Evolutionary conservation across 306 rosid genomes (phyloP).

Genomic region (Medicago ruthenica): DNA sequence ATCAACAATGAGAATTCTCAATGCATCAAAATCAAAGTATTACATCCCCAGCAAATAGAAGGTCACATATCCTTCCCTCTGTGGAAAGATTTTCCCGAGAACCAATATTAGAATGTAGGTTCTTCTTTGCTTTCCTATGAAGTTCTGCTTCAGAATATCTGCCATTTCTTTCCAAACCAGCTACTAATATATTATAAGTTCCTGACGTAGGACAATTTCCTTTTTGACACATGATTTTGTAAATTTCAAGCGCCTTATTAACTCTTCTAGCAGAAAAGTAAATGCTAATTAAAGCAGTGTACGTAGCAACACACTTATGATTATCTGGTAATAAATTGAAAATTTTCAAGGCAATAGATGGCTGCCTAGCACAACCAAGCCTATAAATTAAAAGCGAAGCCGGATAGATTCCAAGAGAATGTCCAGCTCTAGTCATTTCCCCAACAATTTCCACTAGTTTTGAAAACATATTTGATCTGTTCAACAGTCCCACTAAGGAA

Average conservation of each 20-base stretch:
- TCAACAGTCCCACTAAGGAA: slow-evolving; percentile 64
- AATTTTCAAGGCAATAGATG: slow-evolving; percentile 57
- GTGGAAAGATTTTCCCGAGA: slow-evolving; percentile 44
- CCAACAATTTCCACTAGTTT: slow-evolving; percentile 57
- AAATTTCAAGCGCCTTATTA: slow-evolving; percentile 66
- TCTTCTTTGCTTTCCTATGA: slow-evolving; percentile 68
- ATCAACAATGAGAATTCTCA: slow-evolving; percentile 26
- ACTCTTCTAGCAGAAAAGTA: slow-evolving; percentile 68
- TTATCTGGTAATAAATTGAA: slow-evolving; percentile 68
- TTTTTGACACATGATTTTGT: slow-evolving; percentile 55
- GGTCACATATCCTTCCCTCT: slow-evolving; percentile 72
- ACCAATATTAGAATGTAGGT: slow-evolving; percentile 39
- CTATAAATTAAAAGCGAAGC: slow-evolving; percentile 63
- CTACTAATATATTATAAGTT: slow-evolving; percentile 63
- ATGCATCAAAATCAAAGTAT: slow-evolving; percentile 45
- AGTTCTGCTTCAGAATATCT: slow-evolving; percentile 63
- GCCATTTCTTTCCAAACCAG: slow-evolving; percentile 64
- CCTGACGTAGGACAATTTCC: slow-evolving; percentile 66
- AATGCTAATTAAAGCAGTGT: slow-evolving; percentile 73
- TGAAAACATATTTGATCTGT: slow-evolving; percentile 56
- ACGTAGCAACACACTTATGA: slow-evolving; percentile 72
- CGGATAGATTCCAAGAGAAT: slow-evolving; percentile 70
- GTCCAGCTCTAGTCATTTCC: slow-evolving; percentile 66
- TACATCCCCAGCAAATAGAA: slow-evolving; percentile 60
- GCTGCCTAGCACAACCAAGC: slow-evolving; percentile 68